Evolutionary conservation across 2,329 filamentous ascomycete genomes (phyloP).

Genomic region (Aaosphaeria arxii): DNA sequence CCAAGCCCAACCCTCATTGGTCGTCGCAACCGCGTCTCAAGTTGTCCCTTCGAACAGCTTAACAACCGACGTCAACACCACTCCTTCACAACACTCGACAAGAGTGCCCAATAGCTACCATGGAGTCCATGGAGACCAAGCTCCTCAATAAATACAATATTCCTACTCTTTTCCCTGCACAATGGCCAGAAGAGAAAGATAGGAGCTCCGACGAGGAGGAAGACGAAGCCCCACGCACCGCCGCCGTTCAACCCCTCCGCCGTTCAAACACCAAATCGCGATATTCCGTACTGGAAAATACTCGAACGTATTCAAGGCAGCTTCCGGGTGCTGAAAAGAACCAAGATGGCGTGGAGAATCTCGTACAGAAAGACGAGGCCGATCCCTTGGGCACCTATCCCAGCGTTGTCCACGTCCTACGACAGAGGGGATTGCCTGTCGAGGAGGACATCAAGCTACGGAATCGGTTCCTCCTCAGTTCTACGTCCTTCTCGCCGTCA

Average conservation of each 20-base stretch:
- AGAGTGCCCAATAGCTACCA: conserved; percentile 6
- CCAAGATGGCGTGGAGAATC: conserved; percentile 66
- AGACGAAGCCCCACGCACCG: conserved; percentile 5
- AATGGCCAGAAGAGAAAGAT: conserved; percentile 85
- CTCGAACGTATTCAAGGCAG: conserved; percentile 66
- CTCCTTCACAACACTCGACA: not conserved
- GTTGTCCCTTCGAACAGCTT: not conserved
- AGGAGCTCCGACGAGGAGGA: conserved; percentile 56
- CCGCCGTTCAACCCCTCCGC: conserved; percentile 21
- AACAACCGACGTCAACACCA: not conserved
- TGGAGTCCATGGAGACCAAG: conserved; percentile 56
- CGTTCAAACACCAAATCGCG: conserved; percentile 65
- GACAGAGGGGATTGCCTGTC: conserved; percentile 71
- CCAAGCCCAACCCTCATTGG: not conserved
- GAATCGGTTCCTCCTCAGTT: conserved; percentile 92
- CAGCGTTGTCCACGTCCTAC: conserved; percentile 79
- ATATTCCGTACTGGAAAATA: conserved; percentile 80
- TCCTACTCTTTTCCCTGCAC: conserved; percentile 69
- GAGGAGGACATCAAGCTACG: conserved; percentile 80
- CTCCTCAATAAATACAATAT: conserved; percentile 91
- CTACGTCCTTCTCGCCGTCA: conserved; percentile 89
- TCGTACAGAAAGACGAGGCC: conserved; percentile 87
- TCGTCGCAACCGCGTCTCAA: not conserved
- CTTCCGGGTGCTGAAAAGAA: conserved; percentile 67
- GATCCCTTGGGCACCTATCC: conserved; percentile 87